These are phyloP conservation scores for Eucalyptus marginata DNA, from an alignment of 345 rosid genomes.

Conservation along the genomic window DNA sequence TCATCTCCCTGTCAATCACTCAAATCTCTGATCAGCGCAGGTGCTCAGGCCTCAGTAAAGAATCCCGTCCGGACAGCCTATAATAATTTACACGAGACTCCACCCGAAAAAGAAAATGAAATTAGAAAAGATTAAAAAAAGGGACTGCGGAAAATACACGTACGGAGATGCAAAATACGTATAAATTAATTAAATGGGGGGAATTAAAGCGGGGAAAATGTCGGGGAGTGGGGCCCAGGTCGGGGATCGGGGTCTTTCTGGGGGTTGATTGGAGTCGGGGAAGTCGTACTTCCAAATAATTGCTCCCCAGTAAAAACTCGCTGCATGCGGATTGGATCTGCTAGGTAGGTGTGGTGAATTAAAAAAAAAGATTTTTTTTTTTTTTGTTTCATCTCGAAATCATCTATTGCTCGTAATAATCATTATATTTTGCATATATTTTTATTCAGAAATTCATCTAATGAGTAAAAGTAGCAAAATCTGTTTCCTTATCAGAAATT, in stretches of 20 bases:
- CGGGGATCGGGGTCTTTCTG: background rate
- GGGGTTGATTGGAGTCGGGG: background rate
- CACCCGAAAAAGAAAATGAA: background rate
- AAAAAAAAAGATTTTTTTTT: no score
- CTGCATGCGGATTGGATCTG: background rate
- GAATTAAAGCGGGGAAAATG: background rate
- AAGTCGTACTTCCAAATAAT: background rate
- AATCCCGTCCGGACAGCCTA: background rate
- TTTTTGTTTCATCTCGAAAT: no score
- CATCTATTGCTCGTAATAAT: no score
- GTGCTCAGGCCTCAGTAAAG: background rate
- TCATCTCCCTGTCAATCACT: background rate
- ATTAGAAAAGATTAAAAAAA: background rate
- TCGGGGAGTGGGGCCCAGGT: background rate
- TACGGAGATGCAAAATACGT: background rate
- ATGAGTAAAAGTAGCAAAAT: fast-evolving
- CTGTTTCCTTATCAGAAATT: no score
- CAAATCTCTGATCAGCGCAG: background rate
- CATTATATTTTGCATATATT: no score
- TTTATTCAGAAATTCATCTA: fast-evolving
- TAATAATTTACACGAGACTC: background rate
- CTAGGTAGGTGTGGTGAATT: background rate
- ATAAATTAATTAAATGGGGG: background rate
- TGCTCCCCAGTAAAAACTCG: background rate
- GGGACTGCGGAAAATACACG: background rate